These are phyloP conservation scores for Ceratocystis diversiconidia DNA, from an alignment of 2,329 filamentous ascomycete genomes.

Conservation along the genomic window DNA sequence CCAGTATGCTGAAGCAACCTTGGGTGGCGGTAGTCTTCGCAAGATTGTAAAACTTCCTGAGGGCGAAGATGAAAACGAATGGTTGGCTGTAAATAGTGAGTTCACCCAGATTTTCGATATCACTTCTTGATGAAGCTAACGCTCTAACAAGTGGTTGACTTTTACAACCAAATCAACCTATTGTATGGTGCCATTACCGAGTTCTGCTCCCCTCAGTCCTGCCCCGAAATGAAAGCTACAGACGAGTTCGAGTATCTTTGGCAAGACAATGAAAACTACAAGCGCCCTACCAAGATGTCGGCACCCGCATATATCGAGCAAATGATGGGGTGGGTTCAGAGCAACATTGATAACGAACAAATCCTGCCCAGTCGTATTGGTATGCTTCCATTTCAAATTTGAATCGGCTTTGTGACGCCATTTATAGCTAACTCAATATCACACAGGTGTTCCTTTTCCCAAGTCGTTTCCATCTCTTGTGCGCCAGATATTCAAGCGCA, in stretches of 20 bases:
- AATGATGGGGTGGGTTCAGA: conserved; percentile 91
- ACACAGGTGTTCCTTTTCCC: conserved; percentile 73
- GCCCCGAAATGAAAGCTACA: conserved; percentile 99
- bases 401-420: not conserved
- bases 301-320: conserved; percentile 97
- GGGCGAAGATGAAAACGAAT: conserved; percentile 94
- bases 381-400: conserved; percentile 26
- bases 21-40: conserved; percentile 83
- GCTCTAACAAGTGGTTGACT: conserved; percentile 70
- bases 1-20: conserved; percentile 94
- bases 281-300: conserved; percentile 93
- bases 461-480: conserved; percentile 80
- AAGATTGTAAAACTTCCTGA: conserved; percentile 96
- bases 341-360: conserved; percentile 86
- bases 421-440: conserved; percentile 15
- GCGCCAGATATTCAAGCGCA: conserved; percentile 94
- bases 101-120: not conserved
- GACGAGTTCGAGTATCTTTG: conserved; percentile 99
- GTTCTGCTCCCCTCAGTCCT: conserved; percentile 93
- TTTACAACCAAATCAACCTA: conserved; percentile 99
- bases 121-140: conserved; percentile 15
- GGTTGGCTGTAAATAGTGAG: conserved; percentile 92
- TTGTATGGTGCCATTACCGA: conserved; percentile 98
- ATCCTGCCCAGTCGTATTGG: conserved; percentile 91
- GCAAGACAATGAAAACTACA: conserved; percentile 91